Base-by-base conservation (phyloP, 768 basidiomycete genomes). In the Hirschioporus abietinus region DNA sequence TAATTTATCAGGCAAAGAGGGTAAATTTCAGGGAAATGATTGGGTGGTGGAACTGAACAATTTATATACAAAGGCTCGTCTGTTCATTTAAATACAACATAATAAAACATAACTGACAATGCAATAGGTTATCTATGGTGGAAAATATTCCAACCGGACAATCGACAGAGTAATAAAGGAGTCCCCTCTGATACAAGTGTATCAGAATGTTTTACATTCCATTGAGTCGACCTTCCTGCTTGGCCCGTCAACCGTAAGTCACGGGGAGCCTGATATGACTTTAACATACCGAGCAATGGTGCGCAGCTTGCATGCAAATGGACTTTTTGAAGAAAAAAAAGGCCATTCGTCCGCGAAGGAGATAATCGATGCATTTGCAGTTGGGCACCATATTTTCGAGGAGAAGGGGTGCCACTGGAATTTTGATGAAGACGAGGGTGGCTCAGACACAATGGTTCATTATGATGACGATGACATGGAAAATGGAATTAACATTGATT, bases 1-100 rank as follows among this genome's bases (percentile, higher is more conserved):
- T 3, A 83, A 82, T 66, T 81, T 77, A 0, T 79, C 74, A 0
- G 79, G 81, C 0, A 71, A 74, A 42, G 63, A 66, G 7, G 71
- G 72, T 4, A 66, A 68, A 0, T 83, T 76, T 42, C 68, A 73
- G 0, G 75, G 71, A 0, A 69, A 80, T 1, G 81, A 82, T 63
- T 83, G 80, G 80, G 63, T 76, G 9, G 71, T 80, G 1, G 80
- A 84, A 66, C 71, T 77, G 1, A 77, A 81, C 34, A 83, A 83
- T 66, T 73, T 82, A 0, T 80, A 76, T 23, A 80, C 74, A 7
- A 83, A 82, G 71, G 80, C 79, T 23, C 65, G 73, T n/a, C n/a
- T n/a, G n/a, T n/a, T n/a, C n/a, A n/a, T n/a, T n/a, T n/a, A n/a
- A n/a, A n/a, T n/a, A n/a, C n/a, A n/a, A n/a, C n/a, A n/a, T n/a